Evolutionary conservation across 129 eudicot species (phyloP).

Genomic region (Artemisia annua): DNA sequence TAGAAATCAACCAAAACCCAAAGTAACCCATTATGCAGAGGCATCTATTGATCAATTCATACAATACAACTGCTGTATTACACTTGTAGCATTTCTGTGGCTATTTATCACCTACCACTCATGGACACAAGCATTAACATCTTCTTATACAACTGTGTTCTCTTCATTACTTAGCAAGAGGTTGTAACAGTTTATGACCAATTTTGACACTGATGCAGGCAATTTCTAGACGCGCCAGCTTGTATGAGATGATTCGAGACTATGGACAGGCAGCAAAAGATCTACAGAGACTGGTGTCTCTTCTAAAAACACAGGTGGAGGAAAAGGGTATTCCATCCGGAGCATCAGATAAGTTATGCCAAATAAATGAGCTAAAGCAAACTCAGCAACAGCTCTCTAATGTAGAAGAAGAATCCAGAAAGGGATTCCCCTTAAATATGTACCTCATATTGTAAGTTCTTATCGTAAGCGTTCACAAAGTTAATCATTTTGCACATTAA

Average conservation of each 20-base stretch:
- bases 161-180: background rate
- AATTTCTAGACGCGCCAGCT: slow-evolving; percentile 64
- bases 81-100: slow-evolving; percentile 1
- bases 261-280: slow-evolving; percentile 69
- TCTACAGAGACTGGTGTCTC: slow-evolving; percentile 55
- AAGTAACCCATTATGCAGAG: background rate
- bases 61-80: background rate
- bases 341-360: slow-evolving; percentile 42
- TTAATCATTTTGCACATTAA: too few species aligned
- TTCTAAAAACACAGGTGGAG: slow-evolving; percentile 48
- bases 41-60: background rate
- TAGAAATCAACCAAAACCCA: too few species aligned
- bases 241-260: slow-evolving; percentile 81
- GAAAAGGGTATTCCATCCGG: slow-evolving; percentile 41
- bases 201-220: slow-evolving; percentile 44
- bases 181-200: slow-evolving; percentile 5
- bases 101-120: slow-evolving; percentile 3
- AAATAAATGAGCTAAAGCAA: slow-evolving; percentile 54
- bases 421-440: slow-evolving; percentile 56
- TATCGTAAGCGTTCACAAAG: background rate
- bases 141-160: background rate
- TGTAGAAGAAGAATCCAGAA: slow-evolving; percentile 63
- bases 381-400: slow-evolving; percentile 48
- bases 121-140: background rate
- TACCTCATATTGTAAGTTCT: slow-evolving; percentile 74